Percentiles rank a stretch among this genome's conserved stretches.
Evolutionary conservation across 306 rosid genomes (phyloP).

Genomic region (Alnus glutinosa): DNA sequence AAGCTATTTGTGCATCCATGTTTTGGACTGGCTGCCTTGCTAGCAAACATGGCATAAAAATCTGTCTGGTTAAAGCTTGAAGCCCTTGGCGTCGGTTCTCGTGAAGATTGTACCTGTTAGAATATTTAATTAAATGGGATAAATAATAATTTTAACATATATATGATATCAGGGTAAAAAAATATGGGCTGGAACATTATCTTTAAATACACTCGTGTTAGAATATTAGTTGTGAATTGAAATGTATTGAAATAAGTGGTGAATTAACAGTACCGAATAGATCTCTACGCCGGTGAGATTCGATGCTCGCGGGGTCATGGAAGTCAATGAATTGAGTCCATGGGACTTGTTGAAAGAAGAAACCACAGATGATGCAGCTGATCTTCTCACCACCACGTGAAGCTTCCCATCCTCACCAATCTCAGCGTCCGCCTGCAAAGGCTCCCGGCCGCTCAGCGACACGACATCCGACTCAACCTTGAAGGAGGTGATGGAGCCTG

Average conservation of each 20-base stretch:
- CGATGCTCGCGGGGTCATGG: conserved; percentile 79
- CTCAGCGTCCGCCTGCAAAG: conserved; percentile 67
- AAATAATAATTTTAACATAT: no score
- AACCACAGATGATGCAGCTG: conserved; percentile 61
- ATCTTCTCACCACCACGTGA: conserved; percentile 68
- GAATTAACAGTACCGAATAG: conserved; percentile 45
- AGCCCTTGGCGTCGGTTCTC: conserved; percentile 83
- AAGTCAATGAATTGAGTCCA: conserved; percentile 51
- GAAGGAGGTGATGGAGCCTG: conserved; percentile 75
- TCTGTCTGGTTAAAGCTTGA: conserved; percentile 83
- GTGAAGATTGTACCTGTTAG: conserved; percentile 49
- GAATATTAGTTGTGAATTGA: no score
- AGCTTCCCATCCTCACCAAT: conserved; percentile 86
- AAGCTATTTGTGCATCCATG: conserved; percentile 64
- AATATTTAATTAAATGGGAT: no score
- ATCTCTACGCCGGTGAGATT: conserved; percentile 86
- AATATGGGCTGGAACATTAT: no score
- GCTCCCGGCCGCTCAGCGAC: conserved; percentile 72
- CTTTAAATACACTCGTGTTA: no score
- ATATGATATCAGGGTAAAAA: no score
- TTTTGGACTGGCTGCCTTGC: conserved; percentile 86
- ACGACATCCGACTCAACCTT: conserved; percentile 76
- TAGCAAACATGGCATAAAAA: conserved; percentile 78
- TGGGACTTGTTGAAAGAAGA: conserved; percentile 76
- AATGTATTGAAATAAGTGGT: no score